These are phyloP conservation scores for Trichoderma koningii DNA, from an alignment of 2,329 filamentous ascomycete species.

Conservation along the genomic window DNA sequence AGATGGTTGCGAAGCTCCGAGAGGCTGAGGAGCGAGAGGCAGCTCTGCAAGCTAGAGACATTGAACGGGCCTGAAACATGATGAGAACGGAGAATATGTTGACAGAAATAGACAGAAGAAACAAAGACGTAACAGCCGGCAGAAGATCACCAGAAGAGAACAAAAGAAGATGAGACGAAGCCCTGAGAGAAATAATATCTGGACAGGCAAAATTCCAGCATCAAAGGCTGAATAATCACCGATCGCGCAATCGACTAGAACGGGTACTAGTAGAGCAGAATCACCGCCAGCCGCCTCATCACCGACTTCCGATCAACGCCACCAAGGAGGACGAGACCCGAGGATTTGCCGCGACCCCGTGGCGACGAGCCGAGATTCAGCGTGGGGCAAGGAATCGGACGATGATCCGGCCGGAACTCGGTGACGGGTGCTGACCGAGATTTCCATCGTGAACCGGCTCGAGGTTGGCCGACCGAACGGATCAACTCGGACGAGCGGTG, in stretches of 20 bases:
- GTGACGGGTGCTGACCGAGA: background rate
- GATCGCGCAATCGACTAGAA: conserved; percentile 21
- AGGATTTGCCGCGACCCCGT: background rate
- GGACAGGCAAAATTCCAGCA: conserved; percentile 5
- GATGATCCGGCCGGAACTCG: conserved; percentile 10
- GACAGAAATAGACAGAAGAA: background rate
- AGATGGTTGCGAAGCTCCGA: conserved; percentile 30
- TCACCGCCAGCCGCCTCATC: conserved; percentile 14
- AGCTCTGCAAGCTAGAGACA: conserved; percentile 28
- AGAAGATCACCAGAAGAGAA: background rate
- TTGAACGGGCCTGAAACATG: conserved; percentile 33
- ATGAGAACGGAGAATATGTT: background rate
- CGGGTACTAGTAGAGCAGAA: too few relatives aligned
- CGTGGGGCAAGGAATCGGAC: background rate
- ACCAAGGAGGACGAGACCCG: background rate
- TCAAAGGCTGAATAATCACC: conserved; percentile 22
- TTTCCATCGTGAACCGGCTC: background rate
- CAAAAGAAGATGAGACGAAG: background rate
- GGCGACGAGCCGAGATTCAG: conserved; percentile 16
- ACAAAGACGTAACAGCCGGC: background rate
- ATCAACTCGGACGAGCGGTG: background rate
- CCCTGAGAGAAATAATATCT: background rate
- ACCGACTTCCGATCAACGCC: conserved; percentile 11
- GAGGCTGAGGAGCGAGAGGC: conserved; percentile 21
- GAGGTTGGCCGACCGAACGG: conserved; percentile 5